Base-by-base conservation (phyloP, 208 protist genomes). In the Phytomonas francai region DNA sequence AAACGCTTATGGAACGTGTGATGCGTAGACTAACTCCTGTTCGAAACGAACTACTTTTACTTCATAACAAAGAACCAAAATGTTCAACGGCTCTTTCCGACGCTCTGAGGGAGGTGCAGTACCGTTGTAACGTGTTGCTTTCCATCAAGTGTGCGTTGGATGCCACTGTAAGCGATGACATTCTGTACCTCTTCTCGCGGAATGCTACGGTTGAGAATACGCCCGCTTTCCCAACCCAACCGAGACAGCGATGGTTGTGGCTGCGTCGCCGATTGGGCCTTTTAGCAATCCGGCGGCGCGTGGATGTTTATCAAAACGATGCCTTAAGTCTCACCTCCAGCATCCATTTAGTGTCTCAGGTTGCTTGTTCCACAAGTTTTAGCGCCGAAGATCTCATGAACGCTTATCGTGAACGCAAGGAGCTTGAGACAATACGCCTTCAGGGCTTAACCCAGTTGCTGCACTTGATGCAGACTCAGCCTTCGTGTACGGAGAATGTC, bases 371-470 rank as follows among this genome's bases (percentile, higher is more conserved):
- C 4, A 61, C 45, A 12, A 25, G 14, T 3, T 39, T 77, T 9
- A 81, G 72, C 0, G 64, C 69, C 3, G 59, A 65, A 0, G 28
- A 32, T 2, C 36, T 91, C 56, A 68, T 69, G 29, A 65, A 27
- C 0, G 71, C 67, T 7, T 61, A 79, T 66, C 68, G 71, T 36
- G 63, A 66, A 39, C 75, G 80, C 29, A 80, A 90, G 49, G 60
- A 33, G 19, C 61, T 81, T 7, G 80, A 77, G 7, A 45, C 68
- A 25, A 25, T 77, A 49, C 75, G 84, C 16, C 65, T 83, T 16
- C 36, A 49, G 31, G 82, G 83, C 59, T 71, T 88, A 39, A 54
- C 63, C 14, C 68, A 72, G 59, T 68, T 83, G 16, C 65, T 70
- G 1, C 57, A 54, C 22, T 65, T 73, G 25, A 60, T 80, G 42